Conservation (phyloP, 2,329 filamentous ascomycete species). For the Pseudogymnoascus sp. region DNA sequence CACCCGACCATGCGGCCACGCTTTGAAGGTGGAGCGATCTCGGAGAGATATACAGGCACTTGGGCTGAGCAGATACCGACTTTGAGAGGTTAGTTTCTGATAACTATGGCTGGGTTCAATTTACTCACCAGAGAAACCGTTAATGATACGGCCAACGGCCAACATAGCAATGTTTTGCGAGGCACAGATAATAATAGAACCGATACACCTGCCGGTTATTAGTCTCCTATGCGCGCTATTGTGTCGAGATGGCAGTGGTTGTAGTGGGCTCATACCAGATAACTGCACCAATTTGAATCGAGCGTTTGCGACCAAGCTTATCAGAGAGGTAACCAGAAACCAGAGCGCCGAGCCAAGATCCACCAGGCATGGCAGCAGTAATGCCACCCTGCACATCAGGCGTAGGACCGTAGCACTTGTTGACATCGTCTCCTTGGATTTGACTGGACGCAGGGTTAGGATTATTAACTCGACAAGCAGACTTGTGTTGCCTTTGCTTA, state of each 20-base stretch:
- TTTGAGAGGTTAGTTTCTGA: not conserved
- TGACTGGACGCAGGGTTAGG: constrained; percentile 42
- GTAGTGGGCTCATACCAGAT: constrained; percentile 30
- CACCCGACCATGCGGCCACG: constrained; percentile 60
- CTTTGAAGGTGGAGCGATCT: constrained; percentile 49
- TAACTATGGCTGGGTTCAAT: not conserved
- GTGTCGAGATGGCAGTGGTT: not conserved
- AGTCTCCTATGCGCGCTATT: constrained; percentile 16
- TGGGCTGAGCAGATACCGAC: constrained; percentile 61
- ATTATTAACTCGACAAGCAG: constrained; percentile 39
- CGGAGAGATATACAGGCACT: constrained; percentile 60
- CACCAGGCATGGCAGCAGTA: constrained; percentile 61
- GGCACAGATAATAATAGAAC: constrained; percentile 50
- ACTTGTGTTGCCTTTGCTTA: constrained; percentile 31
- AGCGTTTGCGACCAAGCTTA: constrained; percentile 39
- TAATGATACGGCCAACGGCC: constrained; percentile 49
- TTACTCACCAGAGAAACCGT: constrained; percentile 41
- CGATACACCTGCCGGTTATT: constrained; percentile 41
- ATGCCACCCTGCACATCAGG: constrained; percentile 51
- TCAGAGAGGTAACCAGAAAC: constrained; percentile 52
- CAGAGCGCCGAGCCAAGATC: constrained; percentile 58
- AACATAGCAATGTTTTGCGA: constrained; percentile 48
- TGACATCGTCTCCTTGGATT: constrained; percentile 18
- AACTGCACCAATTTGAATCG: constrained; percentile 39
- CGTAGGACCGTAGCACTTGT: constrained; percentile 42